Evolutionary conservation across 805 yeast genomes (phyloP).

Genomic region (Metschnikowia dekortorum): DNA sequence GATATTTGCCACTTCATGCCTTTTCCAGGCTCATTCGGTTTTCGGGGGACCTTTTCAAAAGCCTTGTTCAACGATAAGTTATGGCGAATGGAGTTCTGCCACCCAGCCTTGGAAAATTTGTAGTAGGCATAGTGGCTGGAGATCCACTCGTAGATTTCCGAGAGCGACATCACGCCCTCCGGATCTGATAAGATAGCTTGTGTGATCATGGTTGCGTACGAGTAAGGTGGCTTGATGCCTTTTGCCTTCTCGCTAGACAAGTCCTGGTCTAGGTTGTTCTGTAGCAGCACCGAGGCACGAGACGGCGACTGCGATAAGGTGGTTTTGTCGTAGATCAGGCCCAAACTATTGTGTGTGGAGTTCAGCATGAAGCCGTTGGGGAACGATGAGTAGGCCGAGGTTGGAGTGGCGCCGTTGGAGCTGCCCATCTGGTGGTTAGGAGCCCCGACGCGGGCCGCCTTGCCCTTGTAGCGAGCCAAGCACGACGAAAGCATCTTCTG

Average conservation of each 20-base stretch:
- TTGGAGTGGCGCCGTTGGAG: background rate
- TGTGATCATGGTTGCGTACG: slow-evolving; percentile 97
- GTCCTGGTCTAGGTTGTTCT: slow-evolving; percentile 51
- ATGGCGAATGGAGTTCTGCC: slow-evolving; percentile 98
- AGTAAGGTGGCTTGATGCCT: slow-evolving; percentile 93
- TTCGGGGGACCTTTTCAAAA: slow-evolving; percentile 93
- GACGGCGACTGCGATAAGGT: slow-evolving; percentile 35
- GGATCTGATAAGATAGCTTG: slow-evolving; percentile 88
- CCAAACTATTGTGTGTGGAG: slow-evolving; percentile 29
- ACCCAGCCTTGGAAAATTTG: slow-evolving; percentile 87
- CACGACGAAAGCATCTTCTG: slow-evolving; percentile 40
- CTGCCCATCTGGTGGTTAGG: background rate
- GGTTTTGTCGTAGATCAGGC: slow-evolving; percentile 49
- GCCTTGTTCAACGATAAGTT: slow-evolving; percentile 93
- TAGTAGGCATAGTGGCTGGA: slow-evolving; percentile 85
- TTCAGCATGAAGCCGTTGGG: background rate
- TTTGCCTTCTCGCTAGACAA: slow-evolving; percentile 86
- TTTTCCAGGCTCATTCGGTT: slow-evolving; percentile 95
- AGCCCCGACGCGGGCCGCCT: slow-evolving; percentile 14
- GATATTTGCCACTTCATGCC: slow-evolving; percentile 99
- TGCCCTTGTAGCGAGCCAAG: slow-evolving; percentile 28
- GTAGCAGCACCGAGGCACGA: slow-evolving; percentile 39
- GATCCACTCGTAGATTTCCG: slow-evolving; percentile 93
- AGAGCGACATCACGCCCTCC: slow-evolving; percentile 82
- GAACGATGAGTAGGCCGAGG: no score